Evolutionary conservation across 257 asterid genomes (phyloP), one percentile per base, ranked within the genome.

Genomic region (Penstemon eatonii): DNA sequence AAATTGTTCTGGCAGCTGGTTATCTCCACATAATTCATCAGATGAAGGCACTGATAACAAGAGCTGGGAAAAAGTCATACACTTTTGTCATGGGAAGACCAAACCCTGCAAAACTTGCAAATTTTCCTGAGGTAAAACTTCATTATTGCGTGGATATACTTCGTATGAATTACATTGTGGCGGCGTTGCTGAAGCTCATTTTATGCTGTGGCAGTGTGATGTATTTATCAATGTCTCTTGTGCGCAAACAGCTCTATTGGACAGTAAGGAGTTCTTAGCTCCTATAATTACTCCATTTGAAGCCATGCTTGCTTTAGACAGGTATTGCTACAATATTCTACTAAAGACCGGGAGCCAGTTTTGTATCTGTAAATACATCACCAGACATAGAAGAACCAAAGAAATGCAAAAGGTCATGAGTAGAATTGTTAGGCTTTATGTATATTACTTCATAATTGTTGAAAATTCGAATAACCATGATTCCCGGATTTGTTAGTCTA

Each of bases 81-180:
- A 93, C 91, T 57, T 86, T 93, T 78, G 95, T 93, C 58, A 93
- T 90, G 98, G 98, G 98, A 74, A 82, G 82, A 72, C 98, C 97
- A 36, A 93, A 93, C 58, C 98, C 98, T 74, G 91, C 97, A 59
- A 90, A 93, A 79, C 85, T 93, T 73, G 96, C 98, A 74, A 93
- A 93, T 77, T 93, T 93, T 82, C 98, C 97, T 1, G 96, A 93
- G 98, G 98, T 90, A 72, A 63, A 68, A 42, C 39, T 8, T 65
- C 51, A 33, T 60, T 58, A 56, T 56, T 55, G 56, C 5, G 6
- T 54, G 57, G 18, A 37, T 66, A 40, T 65, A 13, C 44, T 55
- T 42, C 57, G 39, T 52, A 73, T 36, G 65, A 25, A 60, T 41
- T 18, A 33, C 25, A 38, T 60, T 63, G 38, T 63, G 56, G 61